Conservation (phyloP, 2,329 filamentous ascomycete species). For the Ascocoryne sarcoides region DNA sequence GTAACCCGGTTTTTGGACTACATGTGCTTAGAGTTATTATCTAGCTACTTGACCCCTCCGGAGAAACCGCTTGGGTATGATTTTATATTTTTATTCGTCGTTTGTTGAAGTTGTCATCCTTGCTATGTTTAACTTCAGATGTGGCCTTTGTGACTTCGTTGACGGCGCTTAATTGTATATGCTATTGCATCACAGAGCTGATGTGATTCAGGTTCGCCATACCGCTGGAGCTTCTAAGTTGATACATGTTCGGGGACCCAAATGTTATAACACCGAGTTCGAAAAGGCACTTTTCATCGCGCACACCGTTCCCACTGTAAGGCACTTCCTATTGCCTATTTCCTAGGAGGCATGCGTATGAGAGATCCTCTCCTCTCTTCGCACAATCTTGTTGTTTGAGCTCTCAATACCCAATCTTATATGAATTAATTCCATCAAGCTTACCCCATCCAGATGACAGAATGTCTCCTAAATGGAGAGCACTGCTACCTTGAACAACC, state of each 20-base stretch:
- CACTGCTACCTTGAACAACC: constrained; percentile 19
- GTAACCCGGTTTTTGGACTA: constrained; percentile 12
- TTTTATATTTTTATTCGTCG: background rate
- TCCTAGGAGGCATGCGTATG: no score
- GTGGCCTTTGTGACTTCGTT: no score
- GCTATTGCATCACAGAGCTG: no score
- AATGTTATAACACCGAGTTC: constrained; percentile 28
- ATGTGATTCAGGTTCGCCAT: constrained; percentile 25
- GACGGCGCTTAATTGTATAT: no score
- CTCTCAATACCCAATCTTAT: background rate
- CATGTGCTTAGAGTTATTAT: constrained; percentile 9
- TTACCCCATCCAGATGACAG: constrained; percentile 15
- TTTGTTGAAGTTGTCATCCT: background rate
- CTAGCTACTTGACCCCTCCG: constrained; percentile 28
- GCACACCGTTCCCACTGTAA: constrained; percentile 28
- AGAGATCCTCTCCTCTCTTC: no score
- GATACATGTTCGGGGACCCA: constrained; percentile 26
- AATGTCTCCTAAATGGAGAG: constrained; percentile 17
- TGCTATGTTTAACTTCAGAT: no score
- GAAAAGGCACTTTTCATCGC: constrained; percentile 31
- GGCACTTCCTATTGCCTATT: no score
- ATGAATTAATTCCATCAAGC: no score
- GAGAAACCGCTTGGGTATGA: constrained; percentile 23
- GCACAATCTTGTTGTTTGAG: no score
- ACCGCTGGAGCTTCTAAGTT: constrained; percentile 27